phyloP scores from a whole-genome alignment of 192 early-diverging fungal genomes.

The Backusella morwellensis region DNA sequence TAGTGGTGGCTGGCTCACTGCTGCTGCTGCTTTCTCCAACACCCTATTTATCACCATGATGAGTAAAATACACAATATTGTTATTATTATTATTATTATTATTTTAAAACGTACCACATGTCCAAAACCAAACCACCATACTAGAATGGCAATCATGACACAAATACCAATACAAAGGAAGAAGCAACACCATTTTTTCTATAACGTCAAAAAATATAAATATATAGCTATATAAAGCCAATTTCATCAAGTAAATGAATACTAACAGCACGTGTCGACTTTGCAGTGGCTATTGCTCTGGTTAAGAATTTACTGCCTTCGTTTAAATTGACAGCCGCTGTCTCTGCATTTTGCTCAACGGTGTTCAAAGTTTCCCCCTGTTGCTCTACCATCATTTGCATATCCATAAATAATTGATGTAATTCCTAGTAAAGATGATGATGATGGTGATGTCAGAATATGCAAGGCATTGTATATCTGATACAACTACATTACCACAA shows the following conservation, averaged over 20 bases:
- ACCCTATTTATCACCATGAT: not conserved
- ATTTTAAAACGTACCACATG: not conserved
- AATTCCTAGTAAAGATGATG: constrained; percentile 57
- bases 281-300: constrained; percentile 30
- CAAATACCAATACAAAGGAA: constrained; percentile 25
- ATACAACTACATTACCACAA: constrained; percentile 57
- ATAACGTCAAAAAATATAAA: not conserved
- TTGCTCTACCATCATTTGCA: constrained; percentile 75
- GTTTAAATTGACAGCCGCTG: constrained; percentile 15
- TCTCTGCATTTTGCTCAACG: constrained; percentile 62
- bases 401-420: constrained; percentile 85
- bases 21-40: not conserved
- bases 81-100: not conserved
- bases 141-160: constrained; percentile 30
- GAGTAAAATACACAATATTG: not conserved
- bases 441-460: not conserved
- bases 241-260: not conserved
- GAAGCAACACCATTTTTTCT: constrained; percentile 39
- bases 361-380: constrained; percentile 73
- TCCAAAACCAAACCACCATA: constrained; percentile 35
- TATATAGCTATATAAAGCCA: not conserved
- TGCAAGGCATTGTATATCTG: not conserved
- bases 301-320: constrained; percentile 21
- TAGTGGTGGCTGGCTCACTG: not conserved
- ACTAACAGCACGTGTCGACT: constrained; percentile 24